Percentiles rank a stretch among this genome's conserved stretches.
Conservation (phyloP, 1,284 basidiomycete genomes). For the Meripilus lineatus region DNA sequence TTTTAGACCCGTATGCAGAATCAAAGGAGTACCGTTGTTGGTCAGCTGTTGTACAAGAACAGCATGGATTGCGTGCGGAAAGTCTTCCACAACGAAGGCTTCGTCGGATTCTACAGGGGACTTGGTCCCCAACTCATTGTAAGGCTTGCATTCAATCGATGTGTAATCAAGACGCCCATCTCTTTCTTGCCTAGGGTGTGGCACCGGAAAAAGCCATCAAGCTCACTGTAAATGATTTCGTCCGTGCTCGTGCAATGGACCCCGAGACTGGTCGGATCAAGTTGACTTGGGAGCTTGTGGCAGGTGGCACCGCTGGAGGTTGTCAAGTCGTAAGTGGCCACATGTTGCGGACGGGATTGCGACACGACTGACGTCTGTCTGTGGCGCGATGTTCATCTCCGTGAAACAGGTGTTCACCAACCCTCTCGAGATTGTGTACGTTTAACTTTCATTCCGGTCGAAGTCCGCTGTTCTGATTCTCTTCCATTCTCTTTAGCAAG, state of each 20-base stretch:
- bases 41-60: conserved; percentile 93
- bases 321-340: conserved; percentile 85
- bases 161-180: neutral
- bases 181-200: conserved; percentile 63
- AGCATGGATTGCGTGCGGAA: conserved; percentile 92
- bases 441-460: neutral
- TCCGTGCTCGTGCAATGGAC: conserved; percentile 82
- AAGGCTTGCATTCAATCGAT: conserved; percentile 22
- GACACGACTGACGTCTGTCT: conserved; percentile 4
- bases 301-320: conserved; percentile 92
- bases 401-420: conserved; percentile 87
- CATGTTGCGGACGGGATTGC: neutral
- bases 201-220: conserved; percentile 99
- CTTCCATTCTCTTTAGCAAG: conserved; percentile 53
- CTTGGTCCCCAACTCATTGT: conserved; percentile 93
- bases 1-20: conserved; percentile 73
- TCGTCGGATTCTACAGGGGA: conserved; percentile 94
- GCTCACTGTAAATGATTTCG: conserved; percentile 91
- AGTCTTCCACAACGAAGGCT: conserved; percentile 92
- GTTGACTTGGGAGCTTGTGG: conserved; percentile 82
- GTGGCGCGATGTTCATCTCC: conserved; percentile 14
- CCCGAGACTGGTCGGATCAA: conserved; percentile 93
- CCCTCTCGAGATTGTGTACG: conserved; percentile 89
- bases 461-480: conserved; percentile 10
- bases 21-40: conserved; percentile 91